Conservation (phyloP, 2,329 filamentous ascomycete species). For the Colletotrichum liaoningense region DNA sequence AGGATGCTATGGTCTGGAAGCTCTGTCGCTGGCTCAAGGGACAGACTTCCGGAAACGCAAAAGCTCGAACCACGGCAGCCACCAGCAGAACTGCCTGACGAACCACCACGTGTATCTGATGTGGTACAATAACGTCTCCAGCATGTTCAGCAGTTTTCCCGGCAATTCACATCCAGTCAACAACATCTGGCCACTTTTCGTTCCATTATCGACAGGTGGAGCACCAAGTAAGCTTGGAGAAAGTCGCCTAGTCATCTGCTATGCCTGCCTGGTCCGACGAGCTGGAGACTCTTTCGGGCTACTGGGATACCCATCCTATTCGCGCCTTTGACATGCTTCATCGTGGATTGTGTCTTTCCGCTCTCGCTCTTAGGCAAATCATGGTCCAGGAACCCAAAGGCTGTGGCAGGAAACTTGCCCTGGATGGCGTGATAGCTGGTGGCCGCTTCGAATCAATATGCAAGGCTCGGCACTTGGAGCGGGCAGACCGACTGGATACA, state of each 20-base stretch:
- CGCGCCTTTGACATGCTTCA: neutral
- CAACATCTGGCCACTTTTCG: neutral
- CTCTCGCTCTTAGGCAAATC: neutral
- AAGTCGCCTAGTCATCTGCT: neutral
- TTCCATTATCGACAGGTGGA: neutral
- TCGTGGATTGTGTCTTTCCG: neutral
- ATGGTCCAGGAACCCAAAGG: neutral
- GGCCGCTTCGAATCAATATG: neutral
- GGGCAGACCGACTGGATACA: neutral
- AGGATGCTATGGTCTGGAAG: neutral
- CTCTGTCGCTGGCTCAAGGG: neutral
- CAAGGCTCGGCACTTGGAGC: neutral
- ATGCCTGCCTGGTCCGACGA: neutral
- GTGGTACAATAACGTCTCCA: neutral
- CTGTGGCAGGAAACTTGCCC: neutral
- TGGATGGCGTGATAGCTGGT: neutral
- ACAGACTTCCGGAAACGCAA: neutral
- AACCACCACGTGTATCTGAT: neutral
- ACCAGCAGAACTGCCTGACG: neutral
- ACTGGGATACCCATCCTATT: neutral
- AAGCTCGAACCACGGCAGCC: neutral
- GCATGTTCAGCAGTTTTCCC: neutral
- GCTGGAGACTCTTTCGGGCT: neutral
- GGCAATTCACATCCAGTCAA: neutral
- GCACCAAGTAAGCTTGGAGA: neutral